Evolutionary conservation across 768 basidiomycete genomes (phyloP).

Genomic region (Sarcomyxa edulis): DNA sequence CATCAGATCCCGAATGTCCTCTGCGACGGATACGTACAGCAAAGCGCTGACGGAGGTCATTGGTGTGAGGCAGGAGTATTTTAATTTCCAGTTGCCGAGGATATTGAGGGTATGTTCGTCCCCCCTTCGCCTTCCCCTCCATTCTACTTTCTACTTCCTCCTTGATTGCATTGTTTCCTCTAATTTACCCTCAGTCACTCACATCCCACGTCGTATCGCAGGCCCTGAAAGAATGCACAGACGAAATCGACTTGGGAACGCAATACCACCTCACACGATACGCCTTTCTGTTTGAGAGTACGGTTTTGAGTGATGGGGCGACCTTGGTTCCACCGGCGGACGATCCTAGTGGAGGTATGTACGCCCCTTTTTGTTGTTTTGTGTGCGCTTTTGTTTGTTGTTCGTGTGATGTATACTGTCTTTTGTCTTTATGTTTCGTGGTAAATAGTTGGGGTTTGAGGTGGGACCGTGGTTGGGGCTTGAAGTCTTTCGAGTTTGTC

Average conservation of each 20-base stretch:
- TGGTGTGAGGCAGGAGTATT: slow-evolving; percentile 91
- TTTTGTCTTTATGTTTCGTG: background rate
- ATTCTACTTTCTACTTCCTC: background rate
- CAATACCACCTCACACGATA: slow-evolving; percentile 96
- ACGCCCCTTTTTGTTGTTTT: no score
- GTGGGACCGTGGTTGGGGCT: no score
- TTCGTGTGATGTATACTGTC: background rate
- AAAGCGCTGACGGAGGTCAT: slow-evolving; percentile 91
- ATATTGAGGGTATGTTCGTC: slow-evolving; percentile 74
- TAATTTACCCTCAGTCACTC: slow-evolving; percentile 1
- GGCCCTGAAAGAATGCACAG: slow-evolving; percentile 91
- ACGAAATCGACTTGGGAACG: slow-evolving; percentile 96
- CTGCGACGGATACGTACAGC: slow-evolving; percentile 81
- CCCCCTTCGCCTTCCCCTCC: background rate
- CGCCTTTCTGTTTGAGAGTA: slow-evolving; percentile 90
- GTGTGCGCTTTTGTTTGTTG: no score
- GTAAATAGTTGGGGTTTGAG: no score
- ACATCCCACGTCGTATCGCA: slow-evolving; percentile 23
- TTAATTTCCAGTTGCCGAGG: slow-evolving; percentile 93
- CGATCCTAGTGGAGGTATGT: no score
- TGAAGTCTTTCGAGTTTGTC: no score
- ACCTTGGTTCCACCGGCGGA: slow-evolving; percentile 67
- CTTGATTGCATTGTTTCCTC: slow-evolving; percentile 1
- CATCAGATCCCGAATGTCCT: slow-evolving; percentile 78
- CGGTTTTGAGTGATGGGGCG: slow-evolving; percentile 83